Evolutionary conservation across 1,284 basidiomycete genomes (phyloP), one percentile per base, ranked within the genome.

Genomic region (Marasmius oreades): DNA sequence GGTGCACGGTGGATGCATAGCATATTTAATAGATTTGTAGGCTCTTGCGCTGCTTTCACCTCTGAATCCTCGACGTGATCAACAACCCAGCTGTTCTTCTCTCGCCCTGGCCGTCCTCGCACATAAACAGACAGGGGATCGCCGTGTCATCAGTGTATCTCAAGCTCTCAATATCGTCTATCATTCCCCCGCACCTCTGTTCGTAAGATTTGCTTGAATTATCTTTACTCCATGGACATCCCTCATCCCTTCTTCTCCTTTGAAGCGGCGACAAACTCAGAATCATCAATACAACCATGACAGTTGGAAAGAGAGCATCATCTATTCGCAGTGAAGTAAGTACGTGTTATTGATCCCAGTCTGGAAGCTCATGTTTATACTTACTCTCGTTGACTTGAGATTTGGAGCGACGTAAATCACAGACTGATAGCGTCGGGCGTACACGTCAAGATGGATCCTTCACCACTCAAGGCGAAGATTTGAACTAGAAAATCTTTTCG

Each of bases 361-460:
- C 8, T 20, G 52, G 39, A n/a, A n/a, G n/a, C n/a, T n/a, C 11
- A 24, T 18, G 33, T 54, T 52, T 20, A 33, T 36, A 5, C 28
- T 31, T 31, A 23, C 14, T 48, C 24, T 34, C 55, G 5, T 34
- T 48, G 10, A 37, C 36, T 34, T 20, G 55, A 84, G 82, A 78
- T 84, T 44, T 84, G 82, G 82, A 78, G 81, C 50, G 69, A 64
- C 23, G 79, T 75, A 3, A 72, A 78, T 51, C 75, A 68, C 56
- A 74, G 81, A 11, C 71, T 84, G 2, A 76, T 81, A n/a, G 77
- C 77, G 6, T 77, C 80, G 10, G 82, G 77, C 0, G 73, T 76
- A 0, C 82, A 84, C 50, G 69, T 81, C 55, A 81, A 81, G 65
- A 83, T 84, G 82, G 66, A 72, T 36, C 69, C 75, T 3, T 79